These are phyloP conservation scores for Populus tomentosa DNA, from an alignment of 441 rosid genomes.

Conservation along the genomic window DNA sequence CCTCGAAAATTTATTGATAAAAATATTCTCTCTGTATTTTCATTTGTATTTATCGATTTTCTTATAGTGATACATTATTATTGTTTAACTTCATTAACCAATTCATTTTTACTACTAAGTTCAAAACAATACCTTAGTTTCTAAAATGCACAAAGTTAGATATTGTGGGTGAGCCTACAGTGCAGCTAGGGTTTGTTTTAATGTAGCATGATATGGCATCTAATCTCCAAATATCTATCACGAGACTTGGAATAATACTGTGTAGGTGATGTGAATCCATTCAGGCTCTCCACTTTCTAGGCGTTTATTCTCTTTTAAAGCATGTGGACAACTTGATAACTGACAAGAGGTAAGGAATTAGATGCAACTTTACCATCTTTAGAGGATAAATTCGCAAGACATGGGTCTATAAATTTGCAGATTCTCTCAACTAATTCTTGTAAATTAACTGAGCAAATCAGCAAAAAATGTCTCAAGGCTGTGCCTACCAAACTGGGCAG, in stretches of 20 bases:
- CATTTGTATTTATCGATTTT: too few relatives aligned
- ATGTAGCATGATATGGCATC: not conserved
- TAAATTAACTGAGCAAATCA: not conserved
- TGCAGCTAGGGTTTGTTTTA: not conserved
- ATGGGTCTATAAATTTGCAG: slow-evolving; percentile 29
- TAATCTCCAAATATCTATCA: not conserved
- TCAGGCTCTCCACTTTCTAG: not conserved
- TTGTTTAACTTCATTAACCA: too few relatives aligned
- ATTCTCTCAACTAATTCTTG: not conserved
- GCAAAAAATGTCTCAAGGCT: slow-evolving; percentile 10
- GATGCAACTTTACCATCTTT: slow-evolving; percentile 17
- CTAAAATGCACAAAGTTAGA: not conserved
- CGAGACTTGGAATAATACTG: too few relatives aligned
- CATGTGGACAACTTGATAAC: not conserved
- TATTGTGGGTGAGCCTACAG: not conserved
- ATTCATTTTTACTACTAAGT: too few relatives aligned
- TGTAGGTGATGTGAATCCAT: not conserved
- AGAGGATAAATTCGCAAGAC: slow-evolving; percentile 18
- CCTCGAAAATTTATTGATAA: too few relatives aligned
- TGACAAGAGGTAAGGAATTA: slow-evolving; percentile 10
- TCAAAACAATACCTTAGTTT: not conserved
- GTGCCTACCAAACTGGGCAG: slow-evolving; percentile 4
- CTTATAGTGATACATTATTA: too few relatives aligned
- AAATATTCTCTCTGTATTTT: too few relatives aligned
- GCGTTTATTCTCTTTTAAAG: not conserved